Conservation (phyloP, 2,329 filamentous ascomycete species). For the Fusarium oligoseptatum region DNA sequence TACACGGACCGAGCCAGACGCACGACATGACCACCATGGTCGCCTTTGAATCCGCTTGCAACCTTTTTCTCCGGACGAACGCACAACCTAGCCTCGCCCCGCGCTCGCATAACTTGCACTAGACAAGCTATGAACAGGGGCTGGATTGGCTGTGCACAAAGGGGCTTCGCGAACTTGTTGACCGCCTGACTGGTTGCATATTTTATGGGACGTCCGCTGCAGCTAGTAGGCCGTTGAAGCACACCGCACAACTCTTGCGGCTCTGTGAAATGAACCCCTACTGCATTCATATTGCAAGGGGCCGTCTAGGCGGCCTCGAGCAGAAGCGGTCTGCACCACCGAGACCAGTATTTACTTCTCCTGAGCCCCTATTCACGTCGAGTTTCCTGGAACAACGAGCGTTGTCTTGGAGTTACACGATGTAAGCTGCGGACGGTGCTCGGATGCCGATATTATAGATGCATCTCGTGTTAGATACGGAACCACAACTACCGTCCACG, state of each 20-base stretch:
- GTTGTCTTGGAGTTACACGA: conserved; percentile 32
- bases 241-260: conserved; percentile 47
- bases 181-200: conserved; percentile 50
- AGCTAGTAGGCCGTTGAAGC: conserved; percentile 45
- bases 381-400: conserved; percentile 10
- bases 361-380: conserved; percentile 35
- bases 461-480: conserved; percentile 10
- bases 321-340: conserved; percentile 27
- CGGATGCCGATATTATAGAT: conserved; percentile 12
- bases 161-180: conserved; percentile 40
- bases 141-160: conserved; percentile 36
- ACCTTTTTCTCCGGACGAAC: conserved; percentile 16
- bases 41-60: background rate
- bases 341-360: conserved; percentile 19
- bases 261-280: conserved; percentile 47
- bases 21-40: conserved; percentile 21
- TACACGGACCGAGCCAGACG: conserved; percentile 33
- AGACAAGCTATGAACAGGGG: conserved; percentile 40
- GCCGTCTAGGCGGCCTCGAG: conserved; percentile 35
- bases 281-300: conserved; percentile 42
- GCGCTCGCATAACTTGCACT: conserved; percentile 41
- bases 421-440: conserved; percentile 18
- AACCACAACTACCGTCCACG: conserved; percentile 8
- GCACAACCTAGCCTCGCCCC: conserved; percentile 26
- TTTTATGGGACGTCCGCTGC: conserved; percentile 49